Evolutionary conservation across 2,329 filamentous ascomycete species (phyloP).

Genomic region (Lasiodiplodia sp.): DNA sequence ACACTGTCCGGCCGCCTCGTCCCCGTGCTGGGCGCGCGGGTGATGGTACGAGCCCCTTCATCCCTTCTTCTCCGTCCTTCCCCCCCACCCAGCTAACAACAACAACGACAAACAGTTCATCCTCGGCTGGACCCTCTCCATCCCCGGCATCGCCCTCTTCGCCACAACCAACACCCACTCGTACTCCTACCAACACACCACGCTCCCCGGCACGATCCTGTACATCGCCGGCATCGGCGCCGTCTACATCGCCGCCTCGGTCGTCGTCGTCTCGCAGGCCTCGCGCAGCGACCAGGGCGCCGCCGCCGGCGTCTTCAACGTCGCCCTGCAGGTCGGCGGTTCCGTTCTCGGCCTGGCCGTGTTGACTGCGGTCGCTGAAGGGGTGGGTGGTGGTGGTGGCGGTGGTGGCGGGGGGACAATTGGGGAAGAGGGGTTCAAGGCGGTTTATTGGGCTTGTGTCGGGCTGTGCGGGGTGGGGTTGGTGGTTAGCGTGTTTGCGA

Average conservation of each 20-base stretch:
- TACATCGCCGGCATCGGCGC: slow-evolving; percentile 30
- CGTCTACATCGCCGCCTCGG: slow-evolving; percentile 28
- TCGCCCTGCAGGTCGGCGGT: slow-evolving; percentile 29
- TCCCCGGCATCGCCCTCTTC: slow-evolving; percentile 28
- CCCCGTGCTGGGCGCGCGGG: slow-evolving; percentile 9
- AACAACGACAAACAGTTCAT: too few species aligned
- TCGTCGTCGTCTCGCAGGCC: slow-evolving; percentile 25
- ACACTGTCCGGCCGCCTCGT: slow-evolving; percentile 20
- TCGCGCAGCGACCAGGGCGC: slow-evolving; percentile 28
- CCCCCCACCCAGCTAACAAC: too few species aligned
- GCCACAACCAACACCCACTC: slow-evolving; percentile 1
- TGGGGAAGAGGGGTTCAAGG: slow-evolving; percentile 6
- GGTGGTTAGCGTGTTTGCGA: slow-evolving; percentile 14
- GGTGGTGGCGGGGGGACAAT: not conserved
- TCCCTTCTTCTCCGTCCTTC: too few species aligned
- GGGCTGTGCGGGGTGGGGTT: slow-evolving; percentile 18
- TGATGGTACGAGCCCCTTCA: not conserved
- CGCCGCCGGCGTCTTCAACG: slow-evolving; percentile 30
- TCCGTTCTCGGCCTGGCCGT: slow-evolving; percentile 24
- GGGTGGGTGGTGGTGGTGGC: slow-evolving; percentile 1
- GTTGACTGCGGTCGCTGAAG: slow-evolving; percentile 28
- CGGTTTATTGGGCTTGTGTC: slow-evolving; percentile 23
- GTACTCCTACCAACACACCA: slow-evolving; percentile 19
- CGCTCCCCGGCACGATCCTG: slow-evolving; percentile 27
- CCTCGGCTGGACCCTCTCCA: slow-evolving; percentile 13